These are phyloP conservation scores for Ascomycota sp. DNA, from an alignment of 2,329 filamentous ascomycete genomes.

Conservation along the genomic window DNA sequence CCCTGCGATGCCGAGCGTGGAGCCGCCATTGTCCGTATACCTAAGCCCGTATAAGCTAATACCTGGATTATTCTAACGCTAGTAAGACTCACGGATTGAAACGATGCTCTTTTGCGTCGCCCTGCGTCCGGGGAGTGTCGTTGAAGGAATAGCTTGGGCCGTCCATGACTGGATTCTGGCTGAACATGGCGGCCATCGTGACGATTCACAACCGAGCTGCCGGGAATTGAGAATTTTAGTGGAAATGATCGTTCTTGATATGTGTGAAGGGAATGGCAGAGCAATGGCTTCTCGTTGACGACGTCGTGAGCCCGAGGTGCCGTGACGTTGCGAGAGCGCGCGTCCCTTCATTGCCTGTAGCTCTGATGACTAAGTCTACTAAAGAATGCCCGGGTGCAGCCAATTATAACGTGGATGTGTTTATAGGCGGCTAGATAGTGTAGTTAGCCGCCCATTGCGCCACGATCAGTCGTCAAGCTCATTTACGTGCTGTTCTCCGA, in stretches of 20 bases:
- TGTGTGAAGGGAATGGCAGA: too few species aligned
- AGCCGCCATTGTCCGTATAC: slow-evolving; percentile 95
- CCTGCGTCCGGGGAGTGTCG: slow-evolving; percentile 31
- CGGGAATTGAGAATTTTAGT: too few species aligned
- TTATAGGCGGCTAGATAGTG: too few species aligned
- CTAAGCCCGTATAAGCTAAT: slow-evolving; percentile 19
- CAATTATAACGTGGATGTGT: too few species aligned
- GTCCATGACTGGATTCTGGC: slow-evolving; percentile 46
- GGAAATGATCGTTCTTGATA: too few species aligned
- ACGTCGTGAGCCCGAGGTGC: not conserved
- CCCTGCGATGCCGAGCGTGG: slow-evolving; percentile 83
- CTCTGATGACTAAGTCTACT: slow-evolving; percentile 19
- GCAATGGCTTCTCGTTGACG: not conserved
- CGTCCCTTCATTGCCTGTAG: slow-evolving; percentile 6
- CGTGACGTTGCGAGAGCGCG: not conserved
- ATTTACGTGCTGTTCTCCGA: too few species aligned
- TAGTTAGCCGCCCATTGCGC: too few species aligned
- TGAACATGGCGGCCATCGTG: slow-evolving; percentile 44
- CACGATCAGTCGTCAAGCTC: too few species aligned
- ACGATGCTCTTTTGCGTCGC: slow-evolving; percentile 46
- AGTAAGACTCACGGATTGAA: slow-evolving; percentile 61
- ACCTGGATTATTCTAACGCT: not conserved
- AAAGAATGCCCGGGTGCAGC: too few species aligned
- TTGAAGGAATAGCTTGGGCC: slow-evolving; percentile 48
- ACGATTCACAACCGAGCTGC: slow-evolving; percentile 5